Evolutionary conservation across 495 filamentous ascomycete genomes (phyloP), one percentile per base, ranked within the genome.

Genomic region (Poronia punctata): DNA sequence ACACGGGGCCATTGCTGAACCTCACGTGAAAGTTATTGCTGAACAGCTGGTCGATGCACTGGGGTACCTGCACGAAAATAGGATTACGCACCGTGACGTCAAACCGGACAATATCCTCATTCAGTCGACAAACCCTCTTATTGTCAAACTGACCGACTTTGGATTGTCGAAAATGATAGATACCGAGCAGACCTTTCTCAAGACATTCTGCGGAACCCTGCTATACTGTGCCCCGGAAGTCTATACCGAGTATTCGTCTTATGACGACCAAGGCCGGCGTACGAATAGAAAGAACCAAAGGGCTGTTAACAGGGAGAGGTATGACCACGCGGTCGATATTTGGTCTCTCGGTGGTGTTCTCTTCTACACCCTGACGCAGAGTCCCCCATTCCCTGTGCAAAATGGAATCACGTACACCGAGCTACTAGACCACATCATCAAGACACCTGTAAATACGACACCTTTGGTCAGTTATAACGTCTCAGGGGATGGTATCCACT

Each of bases 91-190:
- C 65, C 83, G 92, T 3, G 92, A 98, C 61, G 86, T 98, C 52
- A 98, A 98, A 59, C 92, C 92, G 0, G 93, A 97, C 63, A 98
- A 98, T 54, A 95, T 98, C 43, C 68, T 98, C 18, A 83, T 97
- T 45, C 64, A 74, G 6, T 82, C 75, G 1, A 52, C 75, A 1
- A 71, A 84, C 11, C 90, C 90, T 0, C 71, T 92, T 22, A 62
- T 73, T 1, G 84, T 96, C 50, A 97, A 97, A 64, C 69, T 98
- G 10, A 93, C 93, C 0, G 92, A 98, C 55, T 98, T 98, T 66
- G 88, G 88, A 2, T 69, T 98, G 8, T 95, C 93, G 1, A 98
- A 98, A 60, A 86, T 88, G 49, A 78, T 93, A 14, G 79, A 86
- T 39, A 81, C 86, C 41, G 74, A 86, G 27, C 83, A 93, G 43